Evolutionary conservation across 2,329 filamentous ascomycete genomes (phyloP).

Genomic region (Scleromitrula shiraiana): DNA sequence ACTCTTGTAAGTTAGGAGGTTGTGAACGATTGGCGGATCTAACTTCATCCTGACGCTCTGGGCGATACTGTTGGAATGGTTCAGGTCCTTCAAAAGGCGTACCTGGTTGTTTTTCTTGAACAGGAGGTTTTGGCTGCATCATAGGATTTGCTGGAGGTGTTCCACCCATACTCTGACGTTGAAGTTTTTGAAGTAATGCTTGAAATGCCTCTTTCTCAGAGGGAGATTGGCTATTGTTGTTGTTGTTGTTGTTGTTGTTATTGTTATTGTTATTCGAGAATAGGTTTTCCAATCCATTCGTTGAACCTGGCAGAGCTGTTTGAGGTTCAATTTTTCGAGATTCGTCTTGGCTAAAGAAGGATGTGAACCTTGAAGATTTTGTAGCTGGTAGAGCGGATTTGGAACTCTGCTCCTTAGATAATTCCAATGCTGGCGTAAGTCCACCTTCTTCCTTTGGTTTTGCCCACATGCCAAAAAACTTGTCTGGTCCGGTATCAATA

Average conservation of each 20-base stretch:
- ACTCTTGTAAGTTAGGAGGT: slow-evolving; percentile 39
- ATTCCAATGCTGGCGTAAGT: slow-evolving; percentile 31
- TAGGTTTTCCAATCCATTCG: slow-evolving; percentile 18
- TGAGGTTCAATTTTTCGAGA: slow-evolving; percentile 42
- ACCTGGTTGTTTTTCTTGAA: slow-evolving; percentile 38
- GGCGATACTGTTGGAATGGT: slow-evolving; percentile 33
- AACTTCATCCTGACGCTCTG: slow-evolving; percentile 26
- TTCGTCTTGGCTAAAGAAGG: slow-evolving; percentile 60
- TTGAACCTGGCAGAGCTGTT: slow-evolving; percentile 33
- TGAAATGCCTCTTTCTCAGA: slow-evolving; percentile 83
- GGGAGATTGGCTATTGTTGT: slow-evolving; percentile 25
- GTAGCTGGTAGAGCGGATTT: slow-evolving; percentile 42
- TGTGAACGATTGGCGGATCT: slow-evolving; percentile 27
- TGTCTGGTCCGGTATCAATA: slow-evolving; percentile 62
- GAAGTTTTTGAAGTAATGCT: slow-evolving; percentile 72
- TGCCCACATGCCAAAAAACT: slow-evolving; percentile 59
- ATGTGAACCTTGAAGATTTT: slow-evolving; percentile 80
- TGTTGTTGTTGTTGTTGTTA: slow-evolving; percentile 11
- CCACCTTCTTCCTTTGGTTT: slow-evolving; percentile 41
- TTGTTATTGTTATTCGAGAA: slow-evolving; percentile 13
- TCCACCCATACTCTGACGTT: slow-evolving; percentile 39
- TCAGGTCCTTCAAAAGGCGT: slow-evolving; percentile 39
- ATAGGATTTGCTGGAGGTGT: slow-evolving; percentile 35
- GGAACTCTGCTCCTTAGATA: slow-evolving; percentile 37
- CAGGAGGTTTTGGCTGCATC: slow-evolving; percentile 24